Base-by-base conservation (phyloP, 1,139 yeast genomes). In the Saccharomyces hybrid region DNA sequence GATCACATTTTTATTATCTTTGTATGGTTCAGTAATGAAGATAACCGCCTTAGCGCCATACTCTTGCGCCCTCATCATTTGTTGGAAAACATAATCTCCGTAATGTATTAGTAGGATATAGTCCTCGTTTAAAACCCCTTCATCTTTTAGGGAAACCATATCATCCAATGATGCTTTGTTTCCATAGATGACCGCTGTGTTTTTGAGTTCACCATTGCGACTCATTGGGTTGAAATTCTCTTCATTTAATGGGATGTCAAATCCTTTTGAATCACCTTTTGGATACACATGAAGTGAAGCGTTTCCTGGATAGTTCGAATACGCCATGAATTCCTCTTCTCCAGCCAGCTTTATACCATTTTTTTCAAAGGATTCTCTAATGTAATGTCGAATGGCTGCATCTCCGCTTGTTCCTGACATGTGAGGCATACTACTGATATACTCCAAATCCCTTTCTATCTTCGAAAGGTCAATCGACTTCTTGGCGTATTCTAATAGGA, bases 351-450 rank as follows among this genome's bases (percentile, higher is more conserved):
- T 71, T 49, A 88, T 64, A 2, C 88, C 86, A 60, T 81, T 81
- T 54, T 80, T 78, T 25, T 70, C 66, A 71, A 88, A 81, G 55
- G 79, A 78, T 13, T 77, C 75, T 58, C 80, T 76, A 25, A 91
- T 75, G 66, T 85, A 89, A 57, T 78, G 76, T 0, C 89, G 84
- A 41, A 89, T 71, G 0, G 89, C 77, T 56, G 82, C 70, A 66
- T 90, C 97, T 16, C 96, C 98, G 16, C 81, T 80, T 2, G 97
- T 84, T 1, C 98, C 98, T 0, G 96, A 83, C 58, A 84, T 71
- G 67, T 90, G 98, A 1, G 96, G 90, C 82, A 90, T 81, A 1
- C 89, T 81, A 14, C 93, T 82, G 42, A 93, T 68, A 65, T 89
- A 90, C 63, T 88, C 88, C 59, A 88, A 68, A 56, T 85, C 82